These are phyloP conservation scores for Escallonia rubra DNA, from an alignment of 129 eudicot species.

Conservation along the genomic window DNA sequence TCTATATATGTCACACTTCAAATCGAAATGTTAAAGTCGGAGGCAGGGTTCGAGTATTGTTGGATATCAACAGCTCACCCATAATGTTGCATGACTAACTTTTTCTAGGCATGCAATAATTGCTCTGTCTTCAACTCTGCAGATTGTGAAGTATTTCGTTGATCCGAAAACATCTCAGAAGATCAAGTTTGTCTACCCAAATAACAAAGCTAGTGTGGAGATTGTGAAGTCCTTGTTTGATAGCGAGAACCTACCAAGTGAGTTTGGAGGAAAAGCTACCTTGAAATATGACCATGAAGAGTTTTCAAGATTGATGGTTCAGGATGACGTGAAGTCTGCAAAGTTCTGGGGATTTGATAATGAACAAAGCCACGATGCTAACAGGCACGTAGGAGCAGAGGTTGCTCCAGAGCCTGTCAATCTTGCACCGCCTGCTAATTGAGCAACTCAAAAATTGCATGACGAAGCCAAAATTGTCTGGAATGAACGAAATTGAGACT, in stretches of 20 bases:
- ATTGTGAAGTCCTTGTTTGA: slow-evolving; percentile 71
- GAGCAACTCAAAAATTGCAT: neutral
- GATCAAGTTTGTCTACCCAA: slow-evolving; percentile 77
- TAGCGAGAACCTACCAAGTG: slow-evolving; percentile 79
- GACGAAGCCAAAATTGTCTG: neutral
- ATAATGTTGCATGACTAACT: neutral
- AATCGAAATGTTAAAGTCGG: neutral
- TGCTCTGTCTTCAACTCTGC: neutral
- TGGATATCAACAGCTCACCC: too few species aligned
- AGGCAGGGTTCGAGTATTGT: too few species aligned
- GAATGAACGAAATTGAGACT: neutral
- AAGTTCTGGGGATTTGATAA: slow-evolving; percentile 70
- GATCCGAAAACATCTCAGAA: slow-evolving; percentile 72
- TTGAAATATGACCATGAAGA: slow-evolving; percentile 86
- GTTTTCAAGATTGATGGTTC: slow-evolving; percentile 80
- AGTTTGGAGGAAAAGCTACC: slow-evolving; percentile 81
- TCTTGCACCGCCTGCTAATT: slow-evolving; percentile 21
- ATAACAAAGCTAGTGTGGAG: slow-evolving; percentile 70
- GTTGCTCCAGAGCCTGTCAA: slow-evolving; percentile 18
- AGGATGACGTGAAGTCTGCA: slow-evolving; percentile 76
- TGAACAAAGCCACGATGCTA: slow-evolving; percentile 5
- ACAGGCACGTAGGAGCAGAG: slow-evolving; percentile 7
- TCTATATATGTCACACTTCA: too few species aligned
- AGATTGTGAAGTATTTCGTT: slow-evolving; percentile 75
- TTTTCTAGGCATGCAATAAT: neutral